Percentiles rank a stretch among this genome's conserved stretches.
Conservation (phyloP, 2,329 filamentous ascomycete genomes). For the Fusarium irregulare region DNA sequence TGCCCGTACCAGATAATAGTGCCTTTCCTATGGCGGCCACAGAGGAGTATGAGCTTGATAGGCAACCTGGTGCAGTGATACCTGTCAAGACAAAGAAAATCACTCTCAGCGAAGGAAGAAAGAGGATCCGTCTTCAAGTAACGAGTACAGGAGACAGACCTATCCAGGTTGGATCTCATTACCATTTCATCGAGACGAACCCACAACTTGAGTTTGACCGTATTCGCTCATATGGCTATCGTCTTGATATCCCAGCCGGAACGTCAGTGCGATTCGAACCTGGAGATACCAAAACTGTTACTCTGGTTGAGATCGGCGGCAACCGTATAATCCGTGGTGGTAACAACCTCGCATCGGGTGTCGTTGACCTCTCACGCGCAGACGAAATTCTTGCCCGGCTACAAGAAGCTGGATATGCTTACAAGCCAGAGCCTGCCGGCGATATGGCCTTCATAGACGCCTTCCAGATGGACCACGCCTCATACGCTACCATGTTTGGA, state of each 20-base stretch:
- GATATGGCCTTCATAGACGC: slow-evolving; percentile 66
- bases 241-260: slow-evolving; percentile 89
- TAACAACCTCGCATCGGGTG: slow-evolving; percentile 80
- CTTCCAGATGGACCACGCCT: slow-evolving; percentile 78
- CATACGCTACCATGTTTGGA: slow-evolving; percentile 91
- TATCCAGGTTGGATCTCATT: slow-evolving; percentile 93
- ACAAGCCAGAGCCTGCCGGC: slow-evolving; percentile 73
- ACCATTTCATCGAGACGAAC: slow-evolving; percentile 97
- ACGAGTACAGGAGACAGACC: slow-evolving; percentile 90
- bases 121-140: slow-evolving; percentile 78
- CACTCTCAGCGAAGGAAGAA: slow-evolving; percentile 77
- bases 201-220: slow-evolving; percentile 91
- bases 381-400: slow-evolving; percentile 76
- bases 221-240: slow-evolving; percentile 81
- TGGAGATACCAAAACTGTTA: slow-evolving; percentile 90
- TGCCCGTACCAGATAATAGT: slow-evolving; percentile 78
- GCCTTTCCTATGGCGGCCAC: slow-evolving; percentile 74
- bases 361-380: slow-evolving; percentile 71
- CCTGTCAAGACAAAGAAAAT: slow-evolving; percentile 75
- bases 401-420: slow-evolving; percentile 80
- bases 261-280: slow-evolving; percentile 95
- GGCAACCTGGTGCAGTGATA: slow-evolving; percentile 83
- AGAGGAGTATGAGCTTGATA: slow-evolving; percentile 73
- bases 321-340: slow-evolving; percentile 84
- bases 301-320: slow-evolving; percentile 88